These are phyloP conservation scores for Elsinoe necatrix DNA, from an alignment of 2,329 filamentous ascomycete species.

Conservation along the genomic window DNA sequence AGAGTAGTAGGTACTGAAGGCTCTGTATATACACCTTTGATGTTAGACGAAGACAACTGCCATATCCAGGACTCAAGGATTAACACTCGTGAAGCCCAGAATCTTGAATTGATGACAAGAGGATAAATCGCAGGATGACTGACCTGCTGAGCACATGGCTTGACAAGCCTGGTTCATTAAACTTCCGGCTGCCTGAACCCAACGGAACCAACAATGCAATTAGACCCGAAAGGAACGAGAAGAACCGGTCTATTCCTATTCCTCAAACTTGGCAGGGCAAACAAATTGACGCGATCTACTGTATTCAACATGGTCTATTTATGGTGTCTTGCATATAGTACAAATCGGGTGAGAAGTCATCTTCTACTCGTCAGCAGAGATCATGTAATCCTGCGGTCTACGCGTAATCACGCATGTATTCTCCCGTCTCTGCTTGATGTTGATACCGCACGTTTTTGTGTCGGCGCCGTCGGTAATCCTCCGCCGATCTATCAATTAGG, in stretches of 20 bases:
- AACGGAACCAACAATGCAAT: not conserved
- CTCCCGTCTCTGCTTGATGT: not conserved
- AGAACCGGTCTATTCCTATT: not conserved
- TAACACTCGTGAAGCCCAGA: not conserved
- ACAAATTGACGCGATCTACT: constrained; percentile 1
- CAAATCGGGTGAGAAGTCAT: not conserved
- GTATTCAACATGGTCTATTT: constrained; percentile 2
- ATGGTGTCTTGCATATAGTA: not conserved
- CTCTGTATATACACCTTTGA: not conserved
- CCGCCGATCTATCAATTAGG: not conserved
- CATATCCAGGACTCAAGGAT: not conserved
- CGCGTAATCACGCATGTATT: not conserved
- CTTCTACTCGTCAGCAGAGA: not conserved
- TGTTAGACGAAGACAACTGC: not conserved
- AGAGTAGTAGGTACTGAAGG: not conserved
- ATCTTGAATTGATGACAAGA: constrained; percentile 6
- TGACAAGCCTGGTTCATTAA: not conserved
- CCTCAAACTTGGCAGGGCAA: constrained; percentile 7
- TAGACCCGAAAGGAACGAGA: not conserved
- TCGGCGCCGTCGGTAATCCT: not conserved
- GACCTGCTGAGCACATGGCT: not conserved
- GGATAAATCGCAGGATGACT: constrained; percentile 8
- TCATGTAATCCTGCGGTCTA: not conserved
- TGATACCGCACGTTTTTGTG: not conserved
- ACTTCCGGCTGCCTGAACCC: constrained; percentile 9